Percentiles rank a stretch among this genome's conserved stretches.
Conservation (phyloP, 371 early-diverging fungal species). For the Mortierella sp. region DNA sequence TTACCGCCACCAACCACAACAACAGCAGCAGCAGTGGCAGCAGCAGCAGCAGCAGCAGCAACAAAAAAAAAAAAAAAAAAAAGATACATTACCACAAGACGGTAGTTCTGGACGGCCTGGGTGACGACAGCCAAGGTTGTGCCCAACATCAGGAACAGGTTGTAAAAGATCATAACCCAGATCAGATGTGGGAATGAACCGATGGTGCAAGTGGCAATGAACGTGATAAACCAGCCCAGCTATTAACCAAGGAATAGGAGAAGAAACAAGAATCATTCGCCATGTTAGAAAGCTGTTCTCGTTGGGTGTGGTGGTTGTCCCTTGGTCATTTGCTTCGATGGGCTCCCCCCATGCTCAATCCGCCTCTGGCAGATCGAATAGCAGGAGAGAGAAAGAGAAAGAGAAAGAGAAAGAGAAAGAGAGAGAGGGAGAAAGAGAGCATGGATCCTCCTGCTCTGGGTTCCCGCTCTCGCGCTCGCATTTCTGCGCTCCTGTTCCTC, state of each 20-base stretch:
- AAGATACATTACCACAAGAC: constrained; percentile 10
- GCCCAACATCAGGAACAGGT: constrained; percentile 51
- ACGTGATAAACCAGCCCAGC: constrained; percentile 74
- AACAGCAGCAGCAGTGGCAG: no score
- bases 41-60: no score
- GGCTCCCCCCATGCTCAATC: no score
- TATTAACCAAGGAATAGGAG: constrained; percentile 55
- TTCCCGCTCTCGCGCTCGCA: no score
- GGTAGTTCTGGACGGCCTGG: constrained; percentile 35
- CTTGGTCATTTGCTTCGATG: no score
- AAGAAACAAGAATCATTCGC: background rate
- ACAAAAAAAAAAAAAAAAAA: background rate
- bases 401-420: background rate
- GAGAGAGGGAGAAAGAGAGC: background rate
- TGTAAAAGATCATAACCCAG: constrained; percentile 69
- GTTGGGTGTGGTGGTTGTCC: no score
- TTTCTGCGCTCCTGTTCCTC: no score
- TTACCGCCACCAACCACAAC: no score
- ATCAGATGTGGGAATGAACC: constrained; percentile 43
- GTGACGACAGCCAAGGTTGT: constrained; percentile 54
- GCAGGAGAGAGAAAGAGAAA: background rate
- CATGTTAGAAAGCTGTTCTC: no score
- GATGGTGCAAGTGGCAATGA: constrained; percentile 66
- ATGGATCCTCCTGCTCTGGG: no score
- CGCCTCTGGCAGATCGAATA: no score